These are phyloP conservation scores for Harrya chromipes DNA, from an alignment of 768 basidiomycete genomes.

Conservation along the genomic window DNA sequence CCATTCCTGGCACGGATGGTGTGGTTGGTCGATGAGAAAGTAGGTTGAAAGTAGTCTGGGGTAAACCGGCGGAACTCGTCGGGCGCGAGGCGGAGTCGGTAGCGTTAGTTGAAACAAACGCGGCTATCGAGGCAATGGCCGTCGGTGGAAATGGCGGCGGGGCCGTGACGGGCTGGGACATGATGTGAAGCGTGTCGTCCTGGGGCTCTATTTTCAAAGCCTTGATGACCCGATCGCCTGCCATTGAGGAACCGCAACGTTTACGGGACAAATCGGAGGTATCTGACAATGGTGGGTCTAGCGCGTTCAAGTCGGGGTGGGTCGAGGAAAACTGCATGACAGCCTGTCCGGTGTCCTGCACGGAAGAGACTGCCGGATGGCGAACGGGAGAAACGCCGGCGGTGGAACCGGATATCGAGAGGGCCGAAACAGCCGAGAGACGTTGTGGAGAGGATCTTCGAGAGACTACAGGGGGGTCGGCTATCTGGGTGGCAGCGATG, in stretches of 20 bases:
- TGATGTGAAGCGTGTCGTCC: conserved; percentile 37
- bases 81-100: conserved; percentile 31
- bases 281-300: conserved; percentile 30
- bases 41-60: conserved; percentile 22
- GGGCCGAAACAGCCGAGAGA: conserved; percentile 13
- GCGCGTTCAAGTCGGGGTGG: conserved; percentile 9
- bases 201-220: conserved; percentile 48
- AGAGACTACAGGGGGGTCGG: conserved; percentile 33
- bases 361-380: conserved; percentile 15
- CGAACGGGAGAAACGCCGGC: conserved; percentile 25
- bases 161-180: conserved; percentile 19
- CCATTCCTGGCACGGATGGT: conserved; percentile 14
- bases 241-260: conserved; percentile 48
- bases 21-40: conserved; percentile 20
- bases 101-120: conserved; percentile 28
- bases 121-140: conserved; percentile 22
- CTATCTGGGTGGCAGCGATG: conserved; percentile 43
- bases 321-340: conserved; percentile 17
- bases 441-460: conserved; percentile 29
- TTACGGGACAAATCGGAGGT: conserved; percentile 45
- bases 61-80: conserved; percentile 29
- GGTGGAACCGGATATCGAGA: conserved; percentile 41
- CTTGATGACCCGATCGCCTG: conserved; percentile 44
- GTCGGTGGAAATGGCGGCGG: conserved; percentile 25
- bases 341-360: conserved; percentile 26